These are phyloP conservation scores for Fraxinus pennsylvanica DNA, from an alignment of 257 asterid species.

Conservation along the genomic window DNA sequence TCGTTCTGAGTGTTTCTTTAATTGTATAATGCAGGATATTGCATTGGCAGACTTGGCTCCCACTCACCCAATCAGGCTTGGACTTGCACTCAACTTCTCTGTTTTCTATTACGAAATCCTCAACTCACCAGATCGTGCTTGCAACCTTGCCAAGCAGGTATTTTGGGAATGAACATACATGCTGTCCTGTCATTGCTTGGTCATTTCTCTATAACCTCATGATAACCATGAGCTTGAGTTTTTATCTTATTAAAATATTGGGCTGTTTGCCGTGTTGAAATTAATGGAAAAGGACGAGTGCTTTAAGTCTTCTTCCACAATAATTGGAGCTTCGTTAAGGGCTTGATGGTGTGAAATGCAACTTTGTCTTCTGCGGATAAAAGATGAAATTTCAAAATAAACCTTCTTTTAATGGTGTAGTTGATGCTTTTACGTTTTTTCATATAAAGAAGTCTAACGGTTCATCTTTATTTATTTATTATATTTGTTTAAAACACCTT, in stretches of 20 bases:
- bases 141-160: constrained; percentile 33
- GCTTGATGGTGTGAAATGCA: neutral
- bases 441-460: neutral
- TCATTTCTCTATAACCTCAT: neutral
- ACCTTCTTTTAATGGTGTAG: neutral
- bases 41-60: constrained; percentile 31
- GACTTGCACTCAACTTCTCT: constrained; percentile 35
- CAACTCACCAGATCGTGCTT: constrained; percentile 31
- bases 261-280: neutral
- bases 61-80: constrained; percentile 31
- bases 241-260: neutral
- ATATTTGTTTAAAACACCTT: neutral
- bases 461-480: neutral
- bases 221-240: neutral
- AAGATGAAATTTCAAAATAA: neutral
- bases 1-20: neutral
- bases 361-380: neutral
- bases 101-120: constrained; percentile 31
- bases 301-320: neutral
- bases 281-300: neutral
- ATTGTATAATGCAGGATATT: constrained; percentile 22
- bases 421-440: neutral
- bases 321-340: neutral
- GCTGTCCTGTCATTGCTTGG: neutral
- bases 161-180: neutral